Evolutionary conservation across 345 rosid species (phyloP).

Genomic region (Lenwebbia sp.): DNA sequence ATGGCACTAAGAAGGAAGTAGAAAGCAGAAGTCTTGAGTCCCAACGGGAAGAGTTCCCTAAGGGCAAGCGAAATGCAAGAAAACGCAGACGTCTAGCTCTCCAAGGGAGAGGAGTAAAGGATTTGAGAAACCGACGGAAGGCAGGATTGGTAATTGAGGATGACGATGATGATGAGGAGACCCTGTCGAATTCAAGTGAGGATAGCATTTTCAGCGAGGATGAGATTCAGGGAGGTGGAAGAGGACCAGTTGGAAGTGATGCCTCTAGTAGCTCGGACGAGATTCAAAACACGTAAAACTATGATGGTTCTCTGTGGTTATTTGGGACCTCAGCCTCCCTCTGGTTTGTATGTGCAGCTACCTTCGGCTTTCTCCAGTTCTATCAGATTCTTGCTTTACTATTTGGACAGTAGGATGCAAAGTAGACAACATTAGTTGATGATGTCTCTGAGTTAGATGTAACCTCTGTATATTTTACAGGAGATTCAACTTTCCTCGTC

Average conservation of each 20-base stretch:
- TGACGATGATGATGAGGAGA: neutral
- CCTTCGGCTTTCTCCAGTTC: neutral
- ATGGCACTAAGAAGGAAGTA: conserved; percentile 23
- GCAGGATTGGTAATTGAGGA: neutral
- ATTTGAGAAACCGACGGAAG: conserved; percentile 46
- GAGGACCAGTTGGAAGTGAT: conserved; percentile 23
- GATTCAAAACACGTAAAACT: conserved; percentile 19
- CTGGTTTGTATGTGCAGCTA: neutral
- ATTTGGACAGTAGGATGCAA: neutral
- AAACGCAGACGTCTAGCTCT: conserved; percentile 66
- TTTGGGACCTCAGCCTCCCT: neutral
- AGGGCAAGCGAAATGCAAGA: conserved; percentile 89
- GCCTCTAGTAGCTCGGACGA: conserved; percentile 66
- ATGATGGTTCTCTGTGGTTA: neutral
- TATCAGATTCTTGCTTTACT: neutral
- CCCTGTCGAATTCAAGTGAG: conserved; percentile 56
- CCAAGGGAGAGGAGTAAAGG: conserved; percentile 76
- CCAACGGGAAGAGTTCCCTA: conserved; percentile 76
- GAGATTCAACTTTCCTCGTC: neutral
- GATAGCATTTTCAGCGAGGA: conserved; percentile 74
- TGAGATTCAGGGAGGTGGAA: conserved; percentile 30
- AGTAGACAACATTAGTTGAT: neutral
- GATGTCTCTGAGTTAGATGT: neutral
- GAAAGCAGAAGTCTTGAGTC: conserved; percentile 46
- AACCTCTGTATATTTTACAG: neutral